Base-by-base conservation (phyloP, 768 basidiomycete genomes). In the Termitomyces sp. region DNA sequence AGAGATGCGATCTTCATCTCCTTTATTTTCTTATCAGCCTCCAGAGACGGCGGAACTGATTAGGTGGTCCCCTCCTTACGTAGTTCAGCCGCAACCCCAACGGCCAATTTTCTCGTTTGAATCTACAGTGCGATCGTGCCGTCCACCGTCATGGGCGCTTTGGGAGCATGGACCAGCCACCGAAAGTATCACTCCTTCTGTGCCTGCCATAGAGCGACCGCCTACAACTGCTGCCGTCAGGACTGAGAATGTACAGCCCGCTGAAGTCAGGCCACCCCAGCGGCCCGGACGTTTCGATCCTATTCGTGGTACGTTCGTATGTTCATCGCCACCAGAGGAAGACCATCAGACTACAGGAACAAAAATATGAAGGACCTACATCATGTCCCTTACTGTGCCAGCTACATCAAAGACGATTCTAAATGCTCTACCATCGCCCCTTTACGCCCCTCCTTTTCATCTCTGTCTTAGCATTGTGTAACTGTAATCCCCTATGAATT, bases 41-140 rank as follows among this genome's bases (percentile, higher is more conserved):
- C 70, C 71, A 19, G 71, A 73, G 49, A 57, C 66, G 30, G 60
- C 68, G 57, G 57, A 61, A 42, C 61, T 66, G 21, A 60, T 65
- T 52, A 62, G 65, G 55, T 67, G 78, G 54, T 75, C 78, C 15
- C 23, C 30, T 30, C 79, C 87, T 2, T 87, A 82, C 64, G 80
- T 84, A 10, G 71, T 89, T 3, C 83, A 88, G 65, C 87, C 87
- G 2, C 72, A 71, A 52, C 86, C 86, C 1, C 85, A 82, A 51
- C 88, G 87, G 86, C 81, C 85, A 55, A 73, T 70, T 42, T 67
- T 71, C 3, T 64, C 73, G 0, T 78, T 77, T 64, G 56, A 66
- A 26, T 66, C 76, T 9, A 62, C 66, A 58, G 72, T 75, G 6
- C 67, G 75, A 60, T 72, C 75, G 55, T 73, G 75, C 40, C 58